A percentile compares a stretch with the other conserved stretches of the same genome.
These are phyloP conservation scores for Prunus dulcis DNA, from an alignment of 306 rosid species.

Conservation along the genomic window DNA sequence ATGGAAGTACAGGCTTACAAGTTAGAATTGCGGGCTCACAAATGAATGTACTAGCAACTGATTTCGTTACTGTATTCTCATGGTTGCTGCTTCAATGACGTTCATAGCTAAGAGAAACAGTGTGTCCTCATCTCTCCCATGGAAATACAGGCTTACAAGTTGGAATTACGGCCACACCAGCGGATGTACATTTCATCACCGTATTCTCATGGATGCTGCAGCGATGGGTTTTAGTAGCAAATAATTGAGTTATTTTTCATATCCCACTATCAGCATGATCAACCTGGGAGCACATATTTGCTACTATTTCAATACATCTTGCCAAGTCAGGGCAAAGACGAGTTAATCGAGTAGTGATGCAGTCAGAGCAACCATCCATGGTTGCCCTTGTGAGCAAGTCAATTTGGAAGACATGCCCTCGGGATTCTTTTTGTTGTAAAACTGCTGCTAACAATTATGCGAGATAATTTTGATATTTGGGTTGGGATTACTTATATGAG, in stretches of 20 bases:
- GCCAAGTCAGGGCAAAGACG: conserved; percentile 18
- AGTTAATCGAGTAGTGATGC: background rate
- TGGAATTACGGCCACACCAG: conserved; percentile 47
- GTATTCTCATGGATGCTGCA: conserved; percentile 3
- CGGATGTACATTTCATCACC: background rate
- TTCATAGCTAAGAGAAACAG: background rate
- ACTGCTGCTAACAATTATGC: conserved; percentile 21
- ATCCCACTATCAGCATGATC: conserved; percentile 4
- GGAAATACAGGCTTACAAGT: conserved; percentile 81
- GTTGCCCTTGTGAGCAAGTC: conserved; percentile 24
- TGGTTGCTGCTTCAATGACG: conserved; percentile 24
- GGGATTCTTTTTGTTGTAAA: conserved; percentile 23
- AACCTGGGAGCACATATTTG: background rate
- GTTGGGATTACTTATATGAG: conserved; percentile 16
- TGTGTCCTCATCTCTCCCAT: conserved; percentile 50
- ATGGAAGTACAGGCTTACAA: conserved; percentile 95
- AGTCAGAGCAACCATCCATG: conserved; percentile 13
- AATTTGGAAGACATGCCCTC: background rate
- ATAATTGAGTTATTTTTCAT: background rate
- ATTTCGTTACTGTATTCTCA: conserved; percentile 5
- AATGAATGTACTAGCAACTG: conserved; percentile 12
- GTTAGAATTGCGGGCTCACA: conserved; percentile 56
- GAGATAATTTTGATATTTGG: conserved; percentile 23
- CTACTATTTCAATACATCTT: conserved; percentile 1
- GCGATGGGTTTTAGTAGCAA: background rate